Evolutionary conservation across 176 grass and related monocot genomes (phyloP).

Genomic region (Thinopyrum elongatum): DNA sequence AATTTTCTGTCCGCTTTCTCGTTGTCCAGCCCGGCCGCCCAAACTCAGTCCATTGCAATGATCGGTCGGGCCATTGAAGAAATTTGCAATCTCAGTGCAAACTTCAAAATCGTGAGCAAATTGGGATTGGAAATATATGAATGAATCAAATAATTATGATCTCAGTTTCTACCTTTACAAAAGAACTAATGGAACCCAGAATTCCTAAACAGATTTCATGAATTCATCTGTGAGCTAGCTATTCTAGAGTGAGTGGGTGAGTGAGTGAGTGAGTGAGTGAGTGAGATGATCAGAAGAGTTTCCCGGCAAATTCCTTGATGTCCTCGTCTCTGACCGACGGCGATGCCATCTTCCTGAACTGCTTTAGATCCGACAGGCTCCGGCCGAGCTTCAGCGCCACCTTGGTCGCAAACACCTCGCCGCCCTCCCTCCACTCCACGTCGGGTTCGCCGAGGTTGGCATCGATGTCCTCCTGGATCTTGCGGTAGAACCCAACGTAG

Average conservation of each 20-base stretch:
- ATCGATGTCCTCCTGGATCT: constrained; percentile 58
- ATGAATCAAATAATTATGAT: not conserved
- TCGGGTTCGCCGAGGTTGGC: constrained; percentile 27
- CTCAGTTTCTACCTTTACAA: not conserved
- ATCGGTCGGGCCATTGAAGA: no score
- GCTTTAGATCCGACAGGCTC: constrained; percentile 25
- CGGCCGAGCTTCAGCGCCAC: constrained; percentile 28
- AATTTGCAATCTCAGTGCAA: not conserved
- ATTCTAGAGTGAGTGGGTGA: no score
- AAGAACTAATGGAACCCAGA: not conserved
- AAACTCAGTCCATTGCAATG: no score
- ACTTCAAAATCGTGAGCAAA: not conserved
- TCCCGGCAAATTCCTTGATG: constrained; percentile 18
- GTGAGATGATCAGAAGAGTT: not conserved
- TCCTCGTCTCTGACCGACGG: constrained; percentile 28
- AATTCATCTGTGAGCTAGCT: not conserved
- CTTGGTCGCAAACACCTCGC: constrained; percentile 54
- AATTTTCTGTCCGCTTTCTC: no score
- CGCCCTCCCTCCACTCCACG: constrained; percentile 43
- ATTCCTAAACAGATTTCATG: not conserved
- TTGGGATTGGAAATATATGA: not conserved
- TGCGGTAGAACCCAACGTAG: constrained; percentile 32
- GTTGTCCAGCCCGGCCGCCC: no score
- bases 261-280: no score
- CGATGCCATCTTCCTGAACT: constrained; percentile 40